Evolutionary conservation across 2,329 filamentous ascomycete species (phyloP), one percentile per base, ranked within the genome.

Genomic region (Mycosphaerelloides madeirae): DNA sequence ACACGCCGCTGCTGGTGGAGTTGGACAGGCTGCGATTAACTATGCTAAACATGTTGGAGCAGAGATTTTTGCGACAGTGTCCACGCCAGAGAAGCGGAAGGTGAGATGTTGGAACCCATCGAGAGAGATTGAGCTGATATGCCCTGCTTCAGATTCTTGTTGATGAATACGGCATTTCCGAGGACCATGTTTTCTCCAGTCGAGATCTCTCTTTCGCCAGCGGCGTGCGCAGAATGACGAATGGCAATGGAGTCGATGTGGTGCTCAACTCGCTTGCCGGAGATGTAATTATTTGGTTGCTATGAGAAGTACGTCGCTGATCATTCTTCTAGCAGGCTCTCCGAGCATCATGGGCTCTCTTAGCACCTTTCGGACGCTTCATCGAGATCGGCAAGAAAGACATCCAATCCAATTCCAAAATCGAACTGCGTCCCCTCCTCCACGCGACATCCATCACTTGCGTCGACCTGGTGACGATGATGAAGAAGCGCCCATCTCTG

Each of bases 201-300:
- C 47, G 62, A 16, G 56, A 64, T 31, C 42, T 45, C 1, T 48
- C 48, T 8, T 68, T 68, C 39, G 55, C 41, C n/a, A 19, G 43
- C 3, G 61, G 40, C 5, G 43, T 68, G 2, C 34, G 41, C 44
- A 55, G 12, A 16, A 48, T 33, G 48, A 68, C 65, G 0, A 41
- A 52, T 12, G 57, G 52, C n/a, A 33, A 37, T 5, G 66, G 67
- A 12, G 58, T 67, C 11, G 63, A 69, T 46, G 60, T 68, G 5
- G 50, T 66, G 3, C 47, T 68, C 41, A 67, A 62, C 48, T 57
- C 51, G 2, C 44, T 60, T 11, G 37, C 52, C 2, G 65, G 65
- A 1, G 48, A 60, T 14, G 32, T 54, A 3, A 9, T 18, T 25
- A 14, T 15, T 8, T 6, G 13, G 20, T 7, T 36, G 18, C 13